Percentiles rank a stretch among this genome's conserved stretches.
These are phyloP conservation scores for Melanopsichium pennsylvanicum DNA, from an alignment of 1,284 basidiomycete species.

Conservation along the genomic window DNA sequence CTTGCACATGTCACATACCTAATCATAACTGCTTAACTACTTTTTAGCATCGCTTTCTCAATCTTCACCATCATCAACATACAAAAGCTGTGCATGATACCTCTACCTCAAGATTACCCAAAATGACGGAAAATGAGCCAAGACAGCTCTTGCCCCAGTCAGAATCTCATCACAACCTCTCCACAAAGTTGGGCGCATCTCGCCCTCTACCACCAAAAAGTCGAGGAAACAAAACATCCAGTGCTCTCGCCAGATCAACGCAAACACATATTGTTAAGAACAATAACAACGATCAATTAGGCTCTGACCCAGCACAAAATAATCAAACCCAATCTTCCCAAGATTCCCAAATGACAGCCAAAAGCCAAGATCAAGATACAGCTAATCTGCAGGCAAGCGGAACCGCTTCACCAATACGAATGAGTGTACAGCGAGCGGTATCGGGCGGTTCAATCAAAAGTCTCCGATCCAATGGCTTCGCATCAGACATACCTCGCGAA, in stretches of 20 bases:
- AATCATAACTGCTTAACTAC: too few species aligned
- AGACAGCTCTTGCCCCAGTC: conserved; percentile 34
- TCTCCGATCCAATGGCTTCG: conserved; percentile 7
- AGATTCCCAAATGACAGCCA: conserved; percentile 16
- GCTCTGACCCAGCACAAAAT: neutral
- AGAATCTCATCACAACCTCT: conserved; percentile 42
- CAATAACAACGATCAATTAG: neutral
- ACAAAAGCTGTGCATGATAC: too few species aligned
- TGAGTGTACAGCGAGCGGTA: conserved; percentile 18
- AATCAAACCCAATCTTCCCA: conserved; percentile 5
- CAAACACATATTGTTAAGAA: too few species aligned
- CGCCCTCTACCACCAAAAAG: conserved; percentile 36
- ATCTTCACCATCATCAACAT: too few species aligned
- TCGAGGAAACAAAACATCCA: conserved; percentile 11
- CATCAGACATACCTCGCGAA: conserved; percentile 48
- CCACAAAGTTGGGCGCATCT: conserved; percentile 24
- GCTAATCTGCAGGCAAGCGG: conserved; percentile 30
- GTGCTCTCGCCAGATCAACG: conserved; percentile 2
- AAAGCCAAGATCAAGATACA: conserved; percentile 4
- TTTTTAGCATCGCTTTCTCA: too few species aligned
- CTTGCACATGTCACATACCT: too few species aligned
- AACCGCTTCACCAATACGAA: conserved; percentile 22
- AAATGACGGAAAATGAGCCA: conserved; percentile 32
- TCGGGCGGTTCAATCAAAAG: conserved; percentile 28
- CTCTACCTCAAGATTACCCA: too few species aligned